phyloP scores from a whole-genome alignment of 371 early-diverging fungal species.

The Basidiobolus meristosporus region DNA sequence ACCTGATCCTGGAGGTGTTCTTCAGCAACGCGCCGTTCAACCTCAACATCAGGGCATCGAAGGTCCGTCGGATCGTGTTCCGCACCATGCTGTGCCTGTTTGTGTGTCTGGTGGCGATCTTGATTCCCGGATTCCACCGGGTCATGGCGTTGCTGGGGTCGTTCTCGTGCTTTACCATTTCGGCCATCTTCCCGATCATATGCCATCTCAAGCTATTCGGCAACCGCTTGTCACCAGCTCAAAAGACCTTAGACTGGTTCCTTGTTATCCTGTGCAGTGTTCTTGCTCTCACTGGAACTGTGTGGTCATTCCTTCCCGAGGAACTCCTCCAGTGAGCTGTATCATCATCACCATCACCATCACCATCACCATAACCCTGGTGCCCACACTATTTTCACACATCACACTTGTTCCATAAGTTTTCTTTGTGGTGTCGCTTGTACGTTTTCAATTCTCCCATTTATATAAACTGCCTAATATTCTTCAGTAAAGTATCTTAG shows the following conservation, averaged over 20 bases:
- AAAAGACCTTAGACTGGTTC: constrained; percentile 4
- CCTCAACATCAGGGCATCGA: constrained; percentile 1
- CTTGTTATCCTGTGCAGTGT: constrained; percentile 7
- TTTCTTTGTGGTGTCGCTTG: too few species aligned
- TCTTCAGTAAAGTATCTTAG: too few species aligned
- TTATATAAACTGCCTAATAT: too few species aligned
- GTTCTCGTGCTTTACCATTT: constrained; percentile 26
- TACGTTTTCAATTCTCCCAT: too few species aligned
- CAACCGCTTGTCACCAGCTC: constrained; percentile 3
- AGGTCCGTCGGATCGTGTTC: constrained; percentile 9
- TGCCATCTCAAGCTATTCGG: constrained; percentile 17
- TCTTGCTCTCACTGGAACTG: constrained; percentile 12
- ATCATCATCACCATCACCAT: too few species aligned
- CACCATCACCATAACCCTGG: too few species aligned
- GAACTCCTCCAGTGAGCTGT: too few species aligned
- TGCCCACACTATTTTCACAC: too few species aligned
- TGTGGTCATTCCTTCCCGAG: constrained; percentile 10
- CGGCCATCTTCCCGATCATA: constrained; percentile 17
- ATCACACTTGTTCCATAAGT: too few species aligned
- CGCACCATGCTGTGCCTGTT: constrained; percentile 10
- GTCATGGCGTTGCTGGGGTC: constrained; percentile 48
- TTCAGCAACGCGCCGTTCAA: constrained; percentile 8
- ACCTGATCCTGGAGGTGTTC: constrained; percentile 22
- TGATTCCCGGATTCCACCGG: constrained; percentile 38
- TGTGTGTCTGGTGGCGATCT: constrained; percentile 22